Base-by-base conservation (phyloP, 768 basidiomycete species). In the Pulveroboletus sp. region DNA sequence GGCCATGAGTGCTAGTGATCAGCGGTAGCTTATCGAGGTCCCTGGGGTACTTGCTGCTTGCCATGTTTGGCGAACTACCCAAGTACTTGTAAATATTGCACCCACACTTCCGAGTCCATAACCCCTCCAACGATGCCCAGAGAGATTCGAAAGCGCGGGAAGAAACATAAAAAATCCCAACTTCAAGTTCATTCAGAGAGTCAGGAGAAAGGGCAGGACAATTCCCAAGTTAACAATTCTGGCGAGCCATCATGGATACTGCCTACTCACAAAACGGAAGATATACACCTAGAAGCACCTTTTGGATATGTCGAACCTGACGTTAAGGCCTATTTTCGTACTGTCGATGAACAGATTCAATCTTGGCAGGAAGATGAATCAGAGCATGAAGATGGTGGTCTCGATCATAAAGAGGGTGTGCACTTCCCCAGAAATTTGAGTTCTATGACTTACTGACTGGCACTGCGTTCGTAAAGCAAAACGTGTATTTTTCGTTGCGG, bases 281-380 rank as follows among this genome's bases (percentile, higher is more conserved):
- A 76, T 43, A 46, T 69, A 45, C 75, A 83, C 59, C 62, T 63
- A 14, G 89, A 90, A 51, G 87, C 88, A 37, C 93, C 94, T 2
- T 97, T 94, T 64, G 94, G 93, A 49, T 87, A 84, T 51, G 82
- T 95, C 8, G 93, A 95, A 56, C 78, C 80, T 17, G 94, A 95
- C 61, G 74, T 95, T 25, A 95, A 95, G 66, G 90, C 92, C 2
- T 97, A 97, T 69, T 95, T 97, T 59, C 73, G 87, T 38, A 90
- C 84, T 1, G 91, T 95, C 11, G 91, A 97, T 53, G 74, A 84
- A 27, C 90, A 94, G 63, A 84, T 97, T 34, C 83, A 82, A 40
- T 83, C 87, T 55, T 97, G 94, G 90, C 89, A 91, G 60, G 70
- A 62, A 6, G 70, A 69, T 3, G 71, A 70, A 3, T 65, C 72